A percentile compares a stretch with the other conserved stretches of the same genome.
phyloP scores from a whole-genome alignment of 805 yeast genomes.

The Barnettozyma siamensis region DNA sequence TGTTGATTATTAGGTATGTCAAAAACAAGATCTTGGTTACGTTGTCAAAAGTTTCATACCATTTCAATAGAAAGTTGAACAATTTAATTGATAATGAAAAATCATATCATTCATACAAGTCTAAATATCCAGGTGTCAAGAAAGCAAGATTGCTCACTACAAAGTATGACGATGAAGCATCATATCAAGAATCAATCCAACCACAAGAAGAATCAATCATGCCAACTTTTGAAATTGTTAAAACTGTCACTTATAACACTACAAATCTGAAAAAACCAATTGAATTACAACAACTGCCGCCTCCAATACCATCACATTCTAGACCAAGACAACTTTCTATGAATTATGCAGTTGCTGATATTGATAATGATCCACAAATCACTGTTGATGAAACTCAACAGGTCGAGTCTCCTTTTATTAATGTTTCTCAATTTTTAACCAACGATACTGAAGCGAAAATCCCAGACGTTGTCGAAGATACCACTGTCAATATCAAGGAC shows the following conservation, averaged over 20 bases:
- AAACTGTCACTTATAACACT: neutral
- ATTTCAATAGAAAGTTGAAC: conserved; percentile 2
- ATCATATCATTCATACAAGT: neutral
- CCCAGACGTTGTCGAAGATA: too few relatives aligned
- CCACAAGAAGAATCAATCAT: conserved; percentile 1
- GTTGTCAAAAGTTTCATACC: conserved; percentile 1
- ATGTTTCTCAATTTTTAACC: neutral
- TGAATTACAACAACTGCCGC: too few relatives aligned
- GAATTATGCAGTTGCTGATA: neutral
- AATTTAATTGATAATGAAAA: neutral
- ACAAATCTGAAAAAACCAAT: too few relatives aligned
- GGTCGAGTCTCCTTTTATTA: too few relatives aligned
- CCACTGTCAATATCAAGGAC: too few relatives aligned
- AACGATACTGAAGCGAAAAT: too few relatives aligned
- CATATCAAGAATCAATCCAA: neutral
- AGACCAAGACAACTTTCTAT: conserved; percentile 3
- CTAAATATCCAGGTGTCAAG: neutral
- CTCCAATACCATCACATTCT: neutral
- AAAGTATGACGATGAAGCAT: neutral
- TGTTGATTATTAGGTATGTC: conserved; percentile 1
- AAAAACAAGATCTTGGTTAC: neutral
- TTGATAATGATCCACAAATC: neutral
- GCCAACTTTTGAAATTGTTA: conserved; percentile 6
- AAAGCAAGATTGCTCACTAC: neutral
- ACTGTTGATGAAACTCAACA: too few relatives aligned